phyloP scores from a whole-genome alignment of 2,329 filamentous ascomycete genomes.

The Hypomyces rosellus region DNA sequence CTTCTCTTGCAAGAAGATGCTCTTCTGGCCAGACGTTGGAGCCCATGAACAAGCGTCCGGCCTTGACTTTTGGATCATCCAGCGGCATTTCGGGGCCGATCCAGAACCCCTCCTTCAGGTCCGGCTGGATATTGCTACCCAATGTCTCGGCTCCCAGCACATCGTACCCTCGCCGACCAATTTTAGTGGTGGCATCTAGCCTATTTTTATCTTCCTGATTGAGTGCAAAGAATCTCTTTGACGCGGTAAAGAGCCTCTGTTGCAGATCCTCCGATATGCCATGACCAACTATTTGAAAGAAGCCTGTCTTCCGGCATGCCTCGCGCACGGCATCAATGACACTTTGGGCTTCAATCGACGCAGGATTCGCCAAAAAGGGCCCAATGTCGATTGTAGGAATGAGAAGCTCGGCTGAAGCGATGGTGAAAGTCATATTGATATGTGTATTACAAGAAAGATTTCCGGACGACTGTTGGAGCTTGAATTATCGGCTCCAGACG shows the following conservation, averaged over 20 bases:
- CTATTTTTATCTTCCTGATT: constrained; percentile 20
- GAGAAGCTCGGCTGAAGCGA: too few species aligned
- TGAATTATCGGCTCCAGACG: too few species aligned
- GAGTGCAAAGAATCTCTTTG: constrained; percentile 17
- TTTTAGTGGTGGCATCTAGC: constrained; percentile 14
- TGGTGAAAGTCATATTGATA: too few species aligned
- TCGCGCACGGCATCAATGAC: constrained; percentile 16
- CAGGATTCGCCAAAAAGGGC: too few species aligned
- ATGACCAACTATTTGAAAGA: constrained; percentile 27
- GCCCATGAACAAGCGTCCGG: constrained; percentile 12
- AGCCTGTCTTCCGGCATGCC: constrained; percentile 22
- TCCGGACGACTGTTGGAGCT: too few species aligned
- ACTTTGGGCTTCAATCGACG: not conserved
- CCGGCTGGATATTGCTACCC: constrained; percentile 21
- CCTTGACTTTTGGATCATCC: constrained; percentile 10
- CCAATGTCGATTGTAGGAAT: too few species aligned
- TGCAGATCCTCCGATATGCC: constrained; percentile 20
- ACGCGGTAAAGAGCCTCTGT: constrained; percentile 14
- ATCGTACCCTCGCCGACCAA: constrained; percentile 22
- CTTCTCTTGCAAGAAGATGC: constrained; percentile 11
- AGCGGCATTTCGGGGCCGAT: constrained; percentile 19
- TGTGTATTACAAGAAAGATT: too few species aligned
- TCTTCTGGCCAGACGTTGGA: constrained; percentile 18
- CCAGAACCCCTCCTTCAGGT: constrained; percentile 22
- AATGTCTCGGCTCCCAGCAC: constrained; percentile 19